phyloP scores from a whole-genome alignment of 2,329 filamentous ascomycete species.

The Chrysoporthe austroafricana region DNA sequence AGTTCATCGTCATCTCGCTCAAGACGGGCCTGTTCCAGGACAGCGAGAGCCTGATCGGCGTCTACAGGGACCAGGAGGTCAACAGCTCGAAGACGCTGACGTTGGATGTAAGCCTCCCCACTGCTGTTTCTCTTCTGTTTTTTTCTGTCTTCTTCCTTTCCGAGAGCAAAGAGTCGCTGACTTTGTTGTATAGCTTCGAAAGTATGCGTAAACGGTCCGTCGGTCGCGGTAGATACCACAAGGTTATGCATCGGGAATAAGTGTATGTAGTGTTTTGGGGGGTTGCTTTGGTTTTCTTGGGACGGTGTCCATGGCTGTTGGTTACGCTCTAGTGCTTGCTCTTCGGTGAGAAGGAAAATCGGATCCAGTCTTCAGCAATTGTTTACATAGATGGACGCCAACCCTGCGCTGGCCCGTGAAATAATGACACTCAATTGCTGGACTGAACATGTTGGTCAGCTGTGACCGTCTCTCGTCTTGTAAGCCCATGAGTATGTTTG shows the following conservation, averaged over 20 bases:
- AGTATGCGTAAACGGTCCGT: constrained; percentile 17
- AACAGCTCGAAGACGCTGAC: constrained; percentile 93
- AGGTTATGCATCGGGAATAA: neutral
- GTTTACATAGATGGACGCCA: neutral
- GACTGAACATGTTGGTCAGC: too few relatives aligned
- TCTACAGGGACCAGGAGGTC: constrained; percentile 91
- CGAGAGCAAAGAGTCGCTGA: neutral
- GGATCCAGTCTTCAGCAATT: neutral
- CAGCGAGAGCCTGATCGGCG: constrained; percentile 92
- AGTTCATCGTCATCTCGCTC: constrained; percentile 97
- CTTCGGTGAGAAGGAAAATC: neutral
- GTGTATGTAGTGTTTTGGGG: neutral
- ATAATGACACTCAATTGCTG: constrained; percentile 10
- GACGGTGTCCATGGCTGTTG: neutral
- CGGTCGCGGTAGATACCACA: neutral
- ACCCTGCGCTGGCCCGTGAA: constrained; percentile 6
- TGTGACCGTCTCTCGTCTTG: too few relatives aligned
- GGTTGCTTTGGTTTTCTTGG: neutral
- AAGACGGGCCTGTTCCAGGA: constrained; percentile 96
- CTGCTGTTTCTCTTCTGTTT: neutral
- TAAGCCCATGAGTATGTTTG: neutral
- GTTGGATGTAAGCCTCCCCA: constrained; percentile 75
- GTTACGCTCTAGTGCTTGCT: neutral
- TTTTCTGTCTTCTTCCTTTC: neutral
- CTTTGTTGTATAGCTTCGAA: constrained; percentile 18